Evolutionary conservation across 306 rosid species (phyloP).

Genomic region (Fragaria vesca): DNA sequence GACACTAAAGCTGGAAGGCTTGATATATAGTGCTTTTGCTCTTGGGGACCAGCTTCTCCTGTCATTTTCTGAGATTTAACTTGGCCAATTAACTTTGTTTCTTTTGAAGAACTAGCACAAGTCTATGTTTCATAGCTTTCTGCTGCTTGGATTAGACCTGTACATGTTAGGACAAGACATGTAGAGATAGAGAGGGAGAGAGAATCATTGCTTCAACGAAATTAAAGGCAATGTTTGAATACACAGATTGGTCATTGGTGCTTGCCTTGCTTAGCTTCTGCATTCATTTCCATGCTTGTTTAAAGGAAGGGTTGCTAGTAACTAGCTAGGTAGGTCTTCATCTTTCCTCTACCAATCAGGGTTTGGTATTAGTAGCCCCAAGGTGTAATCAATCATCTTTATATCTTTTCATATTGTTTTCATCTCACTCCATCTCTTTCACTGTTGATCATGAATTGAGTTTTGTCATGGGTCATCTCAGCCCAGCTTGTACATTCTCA

Average conservation of each 20-base stretch:
- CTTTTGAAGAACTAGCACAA: conserved; percentile 52
- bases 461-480: conserved; percentile 21
- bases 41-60: conserved; percentile 58
- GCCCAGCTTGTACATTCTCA: conserved; percentile 25
- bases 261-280: conserved; percentile 10
- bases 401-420: conserved; percentile 29
- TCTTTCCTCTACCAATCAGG: conserved; percentile 33
- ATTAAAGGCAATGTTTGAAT: conserved; percentile 30
- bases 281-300: conserved; percentile 2
- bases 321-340: conserved; percentile 4
- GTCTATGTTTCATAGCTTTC: conserved; percentile 52
- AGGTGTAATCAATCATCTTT: conserved; percentile 19
- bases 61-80: conserved; percentile 37
- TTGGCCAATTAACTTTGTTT: conserved; percentile 51
- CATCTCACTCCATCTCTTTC: conserved; percentile 4
- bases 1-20: conserved; percentile 59
- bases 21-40: conserved; percentile 40
- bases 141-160: conserved; percentile 54
- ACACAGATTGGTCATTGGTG: conserved; percentile 3
- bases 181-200: conserved; percentile 15
- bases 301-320: background rate
- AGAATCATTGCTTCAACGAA: conserved; percentile 27
- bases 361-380: conserved; percentile 34
- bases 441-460: conserved; percentile 18
- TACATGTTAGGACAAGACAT: conserved; percentile 17